Percentiles rank a stretch among this genome's conserved stretches.
phyloP scores from a whole-genome alignment of 1,284 basidiomycete genomes.

The Takashimella koratensis region DNA sequence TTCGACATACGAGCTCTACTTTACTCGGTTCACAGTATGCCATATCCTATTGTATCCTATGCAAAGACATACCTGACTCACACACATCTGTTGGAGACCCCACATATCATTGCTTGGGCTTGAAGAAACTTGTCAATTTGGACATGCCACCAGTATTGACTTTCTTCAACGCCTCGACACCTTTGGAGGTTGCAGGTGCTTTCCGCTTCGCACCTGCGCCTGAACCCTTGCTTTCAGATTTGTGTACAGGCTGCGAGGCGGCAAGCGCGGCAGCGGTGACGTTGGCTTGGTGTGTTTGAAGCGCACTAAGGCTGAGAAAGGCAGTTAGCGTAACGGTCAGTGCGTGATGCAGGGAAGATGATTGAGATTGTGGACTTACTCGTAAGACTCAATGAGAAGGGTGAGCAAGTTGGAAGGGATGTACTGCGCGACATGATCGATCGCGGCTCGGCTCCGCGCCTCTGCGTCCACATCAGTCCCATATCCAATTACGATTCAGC shows the following conservation, averaged over 20 bases:
- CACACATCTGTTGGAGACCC: no score
- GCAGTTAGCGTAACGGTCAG: background rate
- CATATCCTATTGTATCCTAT: no score
- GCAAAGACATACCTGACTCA: no score
- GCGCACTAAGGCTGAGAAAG: constrained; percentile 21
- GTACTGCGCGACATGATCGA: constrained; percentile 36
- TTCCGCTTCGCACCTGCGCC: constrained; percentile 28
- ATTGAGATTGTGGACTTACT: constrained; percentile 17
- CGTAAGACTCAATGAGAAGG: constrained; percentile 15
- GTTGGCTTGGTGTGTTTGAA: constrained; percentile 29
- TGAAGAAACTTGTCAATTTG: constrained; percentile 47
- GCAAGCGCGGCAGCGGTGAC: constrained; percentile 30
- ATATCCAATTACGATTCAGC: no score
- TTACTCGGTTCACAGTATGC: no score
- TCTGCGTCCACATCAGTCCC: constrained; percentile 16
- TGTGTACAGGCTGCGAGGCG: constrained; percentile 21
- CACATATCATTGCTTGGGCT: constrained; percentile 32
- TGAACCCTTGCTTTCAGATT: constrained; percentile 17
- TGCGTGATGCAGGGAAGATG: background rate
- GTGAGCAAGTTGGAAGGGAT: constrained; percentile 17
- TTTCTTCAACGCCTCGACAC: constrained; percentile 44
- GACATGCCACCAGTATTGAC: constrained; percentile 44
- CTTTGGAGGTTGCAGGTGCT: constrained; percentile 21
- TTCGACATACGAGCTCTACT: no score
- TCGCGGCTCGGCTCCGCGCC: constrained; percentile 23